phyloP scores from a whole-genome alignment of 352 stramenopile genomes.

The Plasmopara viticola region DNA sequence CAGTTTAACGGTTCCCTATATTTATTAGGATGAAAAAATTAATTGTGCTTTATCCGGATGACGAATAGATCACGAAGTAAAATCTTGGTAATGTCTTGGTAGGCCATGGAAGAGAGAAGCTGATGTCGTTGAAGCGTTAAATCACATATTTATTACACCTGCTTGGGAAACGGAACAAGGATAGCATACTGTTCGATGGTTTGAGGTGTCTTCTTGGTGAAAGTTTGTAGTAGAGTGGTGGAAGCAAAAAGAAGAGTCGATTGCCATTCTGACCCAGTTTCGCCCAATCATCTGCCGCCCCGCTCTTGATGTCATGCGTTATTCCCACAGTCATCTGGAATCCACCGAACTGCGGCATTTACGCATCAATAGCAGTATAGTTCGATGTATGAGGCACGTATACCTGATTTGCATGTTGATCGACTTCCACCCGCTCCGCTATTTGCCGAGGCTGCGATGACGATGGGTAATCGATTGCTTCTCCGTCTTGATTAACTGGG shows the following conservation, averaged over 20 bases:
- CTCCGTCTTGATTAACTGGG: not conserved
- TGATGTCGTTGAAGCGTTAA: no score
- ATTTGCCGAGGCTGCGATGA: no score
- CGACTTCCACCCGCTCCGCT: conserved; percentile 13
- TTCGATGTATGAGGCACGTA: conserved; percentile 27
- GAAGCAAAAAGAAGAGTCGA: not conserved
- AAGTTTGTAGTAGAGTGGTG: no score
- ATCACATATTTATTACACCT: no score
- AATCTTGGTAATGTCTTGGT: no score
- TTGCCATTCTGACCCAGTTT: conserved; percentile 1
- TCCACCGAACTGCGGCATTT: conserved; percentile 24
- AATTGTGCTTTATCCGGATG: no score
- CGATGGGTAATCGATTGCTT: no score
- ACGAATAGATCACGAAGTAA: no score
- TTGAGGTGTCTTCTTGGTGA: not conserved
- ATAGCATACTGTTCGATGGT: conserved; percentile 5
- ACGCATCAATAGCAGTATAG: conserved; percentile 30
- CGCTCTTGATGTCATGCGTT: conserved; percentile 1
- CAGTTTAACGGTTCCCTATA: no score
- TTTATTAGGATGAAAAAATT: no score
- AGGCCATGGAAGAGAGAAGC: no score
- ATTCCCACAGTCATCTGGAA: conserved; percentile 25
- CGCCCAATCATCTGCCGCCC: not conserved
- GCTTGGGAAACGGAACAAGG: no score
- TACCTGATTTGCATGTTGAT: conserved; percentile 20